Evolutionary conservation across 495 filamentous ascomycete species (phyloP).

Genomic region (Penicillium odoratum): DNA sequence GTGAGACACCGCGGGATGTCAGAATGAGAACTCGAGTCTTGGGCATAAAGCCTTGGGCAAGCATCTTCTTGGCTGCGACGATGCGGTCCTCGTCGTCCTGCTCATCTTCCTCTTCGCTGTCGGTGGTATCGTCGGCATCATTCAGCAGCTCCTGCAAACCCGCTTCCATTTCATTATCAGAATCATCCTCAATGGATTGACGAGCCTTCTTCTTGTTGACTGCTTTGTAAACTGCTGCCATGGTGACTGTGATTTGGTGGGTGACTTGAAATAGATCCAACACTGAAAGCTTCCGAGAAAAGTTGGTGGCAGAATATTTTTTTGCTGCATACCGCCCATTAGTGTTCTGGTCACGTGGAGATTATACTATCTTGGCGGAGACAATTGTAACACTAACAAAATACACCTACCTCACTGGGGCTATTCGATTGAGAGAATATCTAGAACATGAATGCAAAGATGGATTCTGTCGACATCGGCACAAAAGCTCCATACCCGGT

Average conservation of each 20-base stretch:
- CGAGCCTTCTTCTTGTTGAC: constrained; percentile 64
- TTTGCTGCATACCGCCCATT: constrained; percentile 37
- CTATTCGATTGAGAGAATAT: too few relatives aligned
- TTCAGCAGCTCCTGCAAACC: constrained; percentile 43
- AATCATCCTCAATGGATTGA: constrained; percentile 36
- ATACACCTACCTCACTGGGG: too few relatives aligned
- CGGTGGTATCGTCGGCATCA: constrained; percentile 46
- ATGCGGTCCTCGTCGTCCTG: constrained; percentile 34
- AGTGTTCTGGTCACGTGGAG: constrained; percentile 26
- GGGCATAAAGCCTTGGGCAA: constrained; percentile 45
- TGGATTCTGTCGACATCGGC: too few relatives aligned
- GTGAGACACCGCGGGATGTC: constrained; percentile 85
- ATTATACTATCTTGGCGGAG: constrained; percentile 3
- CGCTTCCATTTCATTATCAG: constrained; percentile 32
- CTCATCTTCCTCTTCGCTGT: constrained; percentile 51
- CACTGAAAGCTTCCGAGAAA: constrained; percentile 30
- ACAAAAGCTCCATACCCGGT: too few relatives aligned
- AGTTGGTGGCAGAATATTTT: constrained; percentile 46
- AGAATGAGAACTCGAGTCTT: constrained; percentile 81
- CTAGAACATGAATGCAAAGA: too few relatives aligned
- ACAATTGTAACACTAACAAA: too few relatives aligned
- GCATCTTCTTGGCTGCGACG: constrained; percentile 40
- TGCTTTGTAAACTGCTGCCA: constrained; percentile 95
- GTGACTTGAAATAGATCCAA: constrained; percentile 11
- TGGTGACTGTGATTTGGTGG: constrained; percentile 41